Conservation (phyloP, 2,329 filamentous ascomycete genomes). For the Xylariaceae sp. region DNA sequence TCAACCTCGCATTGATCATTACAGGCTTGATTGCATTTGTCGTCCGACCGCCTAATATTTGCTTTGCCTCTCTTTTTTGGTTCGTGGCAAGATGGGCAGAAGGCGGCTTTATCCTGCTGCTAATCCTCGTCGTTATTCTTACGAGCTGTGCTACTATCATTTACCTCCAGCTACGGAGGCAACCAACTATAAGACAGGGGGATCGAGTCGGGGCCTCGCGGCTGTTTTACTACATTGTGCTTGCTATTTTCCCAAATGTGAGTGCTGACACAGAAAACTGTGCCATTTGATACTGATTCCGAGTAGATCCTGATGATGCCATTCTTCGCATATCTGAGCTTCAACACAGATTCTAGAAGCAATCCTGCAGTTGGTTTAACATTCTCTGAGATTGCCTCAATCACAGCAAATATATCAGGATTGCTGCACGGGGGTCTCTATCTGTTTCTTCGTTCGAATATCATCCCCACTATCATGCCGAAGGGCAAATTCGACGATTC, state of each 20-base stretch:
- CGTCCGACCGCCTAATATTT: slow-evolving; percentile 53
- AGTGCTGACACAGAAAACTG: slow-evolving; percentile 25
- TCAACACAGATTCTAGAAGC: slow-evolving; percentile 34
- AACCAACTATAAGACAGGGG: slow-evolving; percentile 50
- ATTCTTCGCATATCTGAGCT: slow-evolving; percentile 58
- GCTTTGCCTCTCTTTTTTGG: slow-evolving; percentile 66
- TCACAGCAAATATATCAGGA: slow-evolving; percentile 63
- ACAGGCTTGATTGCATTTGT: slow-evolving; percentile 58
- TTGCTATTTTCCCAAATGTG: slow-evolving; percentile 56
- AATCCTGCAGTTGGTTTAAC: slow-evolving; percentile 44
- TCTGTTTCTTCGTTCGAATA: slow-evolving; percentile 62
- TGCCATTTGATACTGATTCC: slow-evolving; percentile 23
- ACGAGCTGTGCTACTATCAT: slow-evolving; percentile 49
- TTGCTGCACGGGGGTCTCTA: slow-evolving; percentile 63
- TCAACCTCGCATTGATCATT: slow-evolving; percentile 48
- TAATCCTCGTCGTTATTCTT: slow-evolving; percentile 47
- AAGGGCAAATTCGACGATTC: slow-evolving; percentile 44
- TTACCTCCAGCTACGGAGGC: slow-evolving; percentile 54
- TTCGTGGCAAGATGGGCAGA: slow-evolving; percentile 59
- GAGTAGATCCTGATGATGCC: slow-evolving; percentile 55
- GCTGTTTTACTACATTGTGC: slow-evolving; percentile 64
- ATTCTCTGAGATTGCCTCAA: slow-evolving; percentile 59
- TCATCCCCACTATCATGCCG: slow-evolving; percentile 50
- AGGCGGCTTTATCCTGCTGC: slow-evolving; percentile 52
- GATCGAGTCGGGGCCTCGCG: slow-evolving; percentile 62